Evolutionary conservation across 176 grass and related monocot species (phyloP).

Genomic region (Oryza nivara): DNA sequence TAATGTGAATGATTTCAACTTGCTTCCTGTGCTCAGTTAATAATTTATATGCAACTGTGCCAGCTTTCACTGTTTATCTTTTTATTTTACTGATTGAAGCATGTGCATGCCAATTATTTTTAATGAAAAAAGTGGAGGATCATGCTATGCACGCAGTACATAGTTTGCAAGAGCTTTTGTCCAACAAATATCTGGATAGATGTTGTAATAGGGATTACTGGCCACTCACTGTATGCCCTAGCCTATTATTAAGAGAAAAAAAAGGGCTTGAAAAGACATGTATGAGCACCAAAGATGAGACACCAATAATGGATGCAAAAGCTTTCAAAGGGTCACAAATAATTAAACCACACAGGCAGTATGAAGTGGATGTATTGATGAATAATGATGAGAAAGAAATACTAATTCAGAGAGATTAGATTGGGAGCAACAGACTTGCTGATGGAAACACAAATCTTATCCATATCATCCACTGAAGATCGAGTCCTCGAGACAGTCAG

Average conservation of each 20-base stretch:
- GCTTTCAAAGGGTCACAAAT: background rate
- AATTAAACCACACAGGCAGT: background rate
- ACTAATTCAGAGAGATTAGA: background rate
- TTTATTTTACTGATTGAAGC: background rate
- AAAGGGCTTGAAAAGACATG: background rate
- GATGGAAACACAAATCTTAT: conserved; percentile 31
- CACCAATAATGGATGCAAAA: background rate
- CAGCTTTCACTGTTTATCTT: background rate
- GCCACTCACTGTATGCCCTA: background rate
- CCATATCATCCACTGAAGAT: background rate
- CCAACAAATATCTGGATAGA: background rate
- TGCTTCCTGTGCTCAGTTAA: background rate
- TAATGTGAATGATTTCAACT: background rate
- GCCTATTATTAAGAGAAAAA: background rate
- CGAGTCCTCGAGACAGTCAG: background rate
- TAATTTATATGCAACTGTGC: background rate
- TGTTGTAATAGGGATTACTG: background rate
- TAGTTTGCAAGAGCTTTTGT: background rate
- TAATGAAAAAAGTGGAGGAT: background rate
- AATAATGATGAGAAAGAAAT: background rate
- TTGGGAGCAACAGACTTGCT: background rate
- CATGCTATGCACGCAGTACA: background rate
- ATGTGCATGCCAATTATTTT: background rate
- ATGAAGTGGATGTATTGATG: background rate
- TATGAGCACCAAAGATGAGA: background rate